Conservation (phyloP, 1,284 basidiomycete genomes). For the Tilletiopsis washingtonensis region DNA sequence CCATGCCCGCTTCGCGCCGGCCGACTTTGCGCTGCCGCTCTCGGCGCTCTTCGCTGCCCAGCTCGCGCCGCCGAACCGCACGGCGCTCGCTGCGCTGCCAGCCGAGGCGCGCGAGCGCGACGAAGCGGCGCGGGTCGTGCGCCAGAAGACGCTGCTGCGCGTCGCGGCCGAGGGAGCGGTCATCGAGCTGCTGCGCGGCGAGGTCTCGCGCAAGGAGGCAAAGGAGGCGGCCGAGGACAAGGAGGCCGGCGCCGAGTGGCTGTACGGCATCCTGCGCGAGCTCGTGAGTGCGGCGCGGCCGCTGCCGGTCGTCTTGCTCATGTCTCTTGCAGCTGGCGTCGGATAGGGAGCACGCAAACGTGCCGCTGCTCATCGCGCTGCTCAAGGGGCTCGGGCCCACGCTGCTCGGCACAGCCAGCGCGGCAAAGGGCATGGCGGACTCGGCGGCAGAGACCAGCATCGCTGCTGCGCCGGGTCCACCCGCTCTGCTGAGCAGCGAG, state of each 20-base stretch:
- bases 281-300: conserved; percentile 56
- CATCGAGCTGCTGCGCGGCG: conserved; percentile 57
- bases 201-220: conserved; percentile 8
- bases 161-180: conserved; percentile 83
- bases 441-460: too few relatives aligned
- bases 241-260: conserved; percentile 56
- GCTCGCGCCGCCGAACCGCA: conserved; percentile 53
- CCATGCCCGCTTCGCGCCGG: conserved; percentile 73
- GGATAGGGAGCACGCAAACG: conserved; percentile 73
- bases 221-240: conserved; percentile 1
- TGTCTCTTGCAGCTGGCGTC: conserved; percentile 62
- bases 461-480: conserved; percentile 7
- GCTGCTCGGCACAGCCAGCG: conserved; percentile 56
- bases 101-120: conserved; percentile 88
- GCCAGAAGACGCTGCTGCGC: conserved; percentile 76
- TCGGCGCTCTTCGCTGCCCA: conserved; percentile 60
- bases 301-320: background rate
- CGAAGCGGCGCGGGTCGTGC: conserved; percentile 66
- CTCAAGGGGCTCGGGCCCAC: conserved; percentile 74
- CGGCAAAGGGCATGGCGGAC: too few relatives aligned
- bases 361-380: conserved; percentile 73
- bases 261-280: conserved; percentile 41
- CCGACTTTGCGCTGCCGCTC: conserved; percentile 65
- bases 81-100: conserved; percentile 53
- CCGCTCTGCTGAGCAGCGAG: conserved; percentile 62